Evolutionary conservation across 331 rosid genomes (phyloP).

Genomic region (Malus hybrid): DNA sequence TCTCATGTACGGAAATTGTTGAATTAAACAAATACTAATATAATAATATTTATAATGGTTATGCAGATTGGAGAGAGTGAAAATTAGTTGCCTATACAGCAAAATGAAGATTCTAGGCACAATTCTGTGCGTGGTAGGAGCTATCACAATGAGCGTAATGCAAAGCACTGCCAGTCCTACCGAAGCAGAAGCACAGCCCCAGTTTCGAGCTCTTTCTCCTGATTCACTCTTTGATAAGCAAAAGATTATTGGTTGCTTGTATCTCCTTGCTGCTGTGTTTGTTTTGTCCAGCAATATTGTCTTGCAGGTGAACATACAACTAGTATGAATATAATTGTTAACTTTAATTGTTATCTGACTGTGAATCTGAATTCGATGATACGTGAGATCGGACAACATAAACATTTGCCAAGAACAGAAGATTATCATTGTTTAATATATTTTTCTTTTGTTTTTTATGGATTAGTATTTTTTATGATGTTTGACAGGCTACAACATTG

Average conservation of each 20-base stretch:
- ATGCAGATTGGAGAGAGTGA: conserved; percentile 73
- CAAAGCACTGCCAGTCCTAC: conserved; percentile 38
- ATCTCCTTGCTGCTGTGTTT: conserved; percentile 48
- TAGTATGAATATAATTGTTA: not conserved
- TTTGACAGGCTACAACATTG: conserved; percentile 52
- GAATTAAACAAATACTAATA: not conserved
- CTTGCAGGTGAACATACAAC: conserved; percentile 41
- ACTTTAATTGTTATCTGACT: not conserved
- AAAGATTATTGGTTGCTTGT: conserved; percentile 61
- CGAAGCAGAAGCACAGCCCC: not conserved
- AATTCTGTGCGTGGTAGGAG: conserved; percentile 66
- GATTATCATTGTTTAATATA: not conserved
- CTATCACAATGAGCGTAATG: conserved; percentile 68
- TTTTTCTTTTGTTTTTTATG: not conserved
- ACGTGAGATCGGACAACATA: no score
- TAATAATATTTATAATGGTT: not conserved
- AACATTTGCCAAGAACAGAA: not conserved
- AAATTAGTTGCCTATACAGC: conserved; percentile 47
- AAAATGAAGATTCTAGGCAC: conserved; percentile 74
- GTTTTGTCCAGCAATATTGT: conserved; percentile 51
- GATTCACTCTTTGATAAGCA: not conserved
- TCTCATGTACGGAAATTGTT: not conserved
- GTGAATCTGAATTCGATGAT: no score
- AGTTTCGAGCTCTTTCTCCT: conserved; percentile 6
- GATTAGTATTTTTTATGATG: not conserved